Evolutionary conservation across 1,284 basidiomycete species (phyloP).

Genomic region (Clitocybe nebularis): DNA sequence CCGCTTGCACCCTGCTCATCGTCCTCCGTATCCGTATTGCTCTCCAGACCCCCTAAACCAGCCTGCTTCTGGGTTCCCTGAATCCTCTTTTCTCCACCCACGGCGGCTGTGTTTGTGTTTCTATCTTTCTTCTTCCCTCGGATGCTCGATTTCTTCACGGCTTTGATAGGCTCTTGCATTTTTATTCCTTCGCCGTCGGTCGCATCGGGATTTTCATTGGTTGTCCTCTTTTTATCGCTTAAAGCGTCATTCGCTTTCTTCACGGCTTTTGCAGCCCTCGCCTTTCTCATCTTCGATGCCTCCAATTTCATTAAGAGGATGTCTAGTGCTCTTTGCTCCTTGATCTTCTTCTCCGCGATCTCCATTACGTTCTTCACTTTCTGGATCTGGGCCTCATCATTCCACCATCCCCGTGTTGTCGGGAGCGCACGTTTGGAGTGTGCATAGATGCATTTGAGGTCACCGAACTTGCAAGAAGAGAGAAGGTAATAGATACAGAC

Average conservation of each 20-base stretch:
- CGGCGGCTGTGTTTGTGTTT: not conserved
- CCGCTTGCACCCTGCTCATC: conserved; percentile 21
- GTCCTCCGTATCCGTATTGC: not conserved
- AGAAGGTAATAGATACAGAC: conserved; percentile 36
- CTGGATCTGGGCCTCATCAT: conserved; percentile 21
- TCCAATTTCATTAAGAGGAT: conserved; percentile 17
- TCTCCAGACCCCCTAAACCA: too few species aligned
- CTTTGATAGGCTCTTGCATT: not conserved
- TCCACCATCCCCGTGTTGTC: conserved; percentile 29
- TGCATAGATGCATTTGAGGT: conserved; percentile 31
- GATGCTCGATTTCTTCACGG: conserved; percentile 1
- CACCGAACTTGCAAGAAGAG: conserved; percentile 33
- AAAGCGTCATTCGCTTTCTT: too few species aligned
- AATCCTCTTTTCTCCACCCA: conserved; percentile 3
- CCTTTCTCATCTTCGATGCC: conserved; percentile 6
- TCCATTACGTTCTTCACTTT: conserved; percentile 29
- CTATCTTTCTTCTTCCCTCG: not conserved
- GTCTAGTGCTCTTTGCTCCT: conserved; percentile 24
- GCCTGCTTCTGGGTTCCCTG: too few species aligned
- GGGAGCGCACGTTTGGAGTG: conserved; percentile 29
- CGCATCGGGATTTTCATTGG: too few species aligned
- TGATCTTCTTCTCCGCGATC: conserved; percentile 25
- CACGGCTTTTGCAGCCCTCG: conserved; percentile 4
- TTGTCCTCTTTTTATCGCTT: too few species aligned
- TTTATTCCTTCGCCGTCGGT: conserved; percentile 9